Conservation (phyloP, 208 protist genomes). For the Endotrypanum monterogeii region DNA sequence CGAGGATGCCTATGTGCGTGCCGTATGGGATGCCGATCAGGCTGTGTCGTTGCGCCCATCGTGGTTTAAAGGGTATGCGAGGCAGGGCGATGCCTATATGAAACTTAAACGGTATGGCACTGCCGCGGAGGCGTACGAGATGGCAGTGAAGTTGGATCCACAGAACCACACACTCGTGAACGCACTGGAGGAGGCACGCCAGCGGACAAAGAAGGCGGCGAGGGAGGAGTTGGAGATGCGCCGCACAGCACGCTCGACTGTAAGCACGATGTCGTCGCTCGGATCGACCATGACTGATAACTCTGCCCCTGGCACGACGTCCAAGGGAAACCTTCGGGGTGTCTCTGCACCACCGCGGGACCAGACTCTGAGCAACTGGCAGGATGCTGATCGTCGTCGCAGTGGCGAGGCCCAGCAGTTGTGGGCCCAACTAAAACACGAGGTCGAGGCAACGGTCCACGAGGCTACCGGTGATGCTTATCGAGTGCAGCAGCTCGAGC, state of each 20-base stretch:
- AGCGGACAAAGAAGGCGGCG: constrained; percentile 35
- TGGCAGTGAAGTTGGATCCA: constrained; percentile 87
- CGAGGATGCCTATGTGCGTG: constrained; percentile 59
- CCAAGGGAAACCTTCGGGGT: neutral
- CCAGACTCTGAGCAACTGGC: neutral
- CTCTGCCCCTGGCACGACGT: neutral
- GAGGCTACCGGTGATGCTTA: constrained; percentile 77
- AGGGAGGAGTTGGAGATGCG: constrained; percentile 26
- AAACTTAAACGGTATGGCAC: constrained; percentile 83
- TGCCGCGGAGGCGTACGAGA: constrained; percentile 86
- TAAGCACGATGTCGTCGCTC: constrained; percentile 10
- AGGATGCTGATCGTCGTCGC: neutral
- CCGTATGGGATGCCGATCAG: constrained; percentile 90
- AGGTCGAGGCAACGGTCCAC: constrained; percentile 60
- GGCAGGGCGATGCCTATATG: constrained; percentile 91
- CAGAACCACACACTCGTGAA: constrained; percentile 65
- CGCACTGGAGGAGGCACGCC: constrained; percentile 55
- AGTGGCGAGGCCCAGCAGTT: constrained; percentile 43
- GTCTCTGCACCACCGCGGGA: neutral
- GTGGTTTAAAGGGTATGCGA: constrained; percentile 94
- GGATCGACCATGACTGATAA: constrained; percentile 1
- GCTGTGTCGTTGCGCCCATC: constrained; percentile 83
- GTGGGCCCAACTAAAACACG: constrained; percentile 61
- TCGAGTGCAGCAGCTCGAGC: constrained; percentile 64
- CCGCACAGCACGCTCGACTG: constrained; percentile 18